Conservation (phyloP, 495 filamentous ascomycete genomes). For the Neurospora sublineolata region DNA sequence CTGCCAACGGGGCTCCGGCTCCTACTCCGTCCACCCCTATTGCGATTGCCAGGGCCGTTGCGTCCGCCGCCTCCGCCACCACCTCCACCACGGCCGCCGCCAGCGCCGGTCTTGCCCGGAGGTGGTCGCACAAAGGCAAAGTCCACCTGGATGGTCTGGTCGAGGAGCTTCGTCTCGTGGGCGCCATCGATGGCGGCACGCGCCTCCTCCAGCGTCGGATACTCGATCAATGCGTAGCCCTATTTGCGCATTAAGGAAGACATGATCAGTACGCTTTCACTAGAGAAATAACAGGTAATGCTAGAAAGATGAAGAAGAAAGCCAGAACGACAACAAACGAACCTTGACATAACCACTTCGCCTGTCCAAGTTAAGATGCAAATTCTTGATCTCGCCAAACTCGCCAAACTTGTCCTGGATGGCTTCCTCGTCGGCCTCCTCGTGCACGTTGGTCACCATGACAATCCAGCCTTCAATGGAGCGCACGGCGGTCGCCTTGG, state of each 20-base stretch:
- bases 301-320: not conserved
- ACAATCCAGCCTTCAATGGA: slow-evolving; percentile 99
- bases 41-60: slow-evolving; percentile 17
- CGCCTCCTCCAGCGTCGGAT: slow-evolving; percentile 76
- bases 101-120: slow-evolving; percentile 39
- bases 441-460: slow-evolving; percentile 91
- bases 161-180: slow-evolving; percentile 71
- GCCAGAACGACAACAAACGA: slow-evolving; percentile 12
- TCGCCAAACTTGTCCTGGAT: slow-evolving; percentile 90
- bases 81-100: slow-evolving; percentile 34
- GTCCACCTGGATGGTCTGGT: slow-evolving; percentile 85
- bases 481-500: slow-evolving; percentile 81
- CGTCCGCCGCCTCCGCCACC: slow-evolving; percentile 33
- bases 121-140: slow-evolving; percentile 96
- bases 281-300: not conserved
- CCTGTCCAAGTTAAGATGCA: slow-evolving; percentile 88
- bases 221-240: slow-evolving; percentile 93
- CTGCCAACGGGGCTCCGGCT: slow-evolving; percentile 30
- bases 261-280: not conserved
- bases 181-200: slow-evolving; percentile 76
- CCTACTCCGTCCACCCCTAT: slow-evolving; percentile 34
- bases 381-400: slow-evolving; percentile 93
- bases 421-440: slow-evolving; percentile 94
- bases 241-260: slow-evolving; percentile 20
- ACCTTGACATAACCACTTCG: slow-evolving; percentile 98